Evolutionary conservation across 148 eudicot species (phyloP), one percentile per base, ranked within the genome.

Genomic region (Camellia lanceoleosa): DNA sequence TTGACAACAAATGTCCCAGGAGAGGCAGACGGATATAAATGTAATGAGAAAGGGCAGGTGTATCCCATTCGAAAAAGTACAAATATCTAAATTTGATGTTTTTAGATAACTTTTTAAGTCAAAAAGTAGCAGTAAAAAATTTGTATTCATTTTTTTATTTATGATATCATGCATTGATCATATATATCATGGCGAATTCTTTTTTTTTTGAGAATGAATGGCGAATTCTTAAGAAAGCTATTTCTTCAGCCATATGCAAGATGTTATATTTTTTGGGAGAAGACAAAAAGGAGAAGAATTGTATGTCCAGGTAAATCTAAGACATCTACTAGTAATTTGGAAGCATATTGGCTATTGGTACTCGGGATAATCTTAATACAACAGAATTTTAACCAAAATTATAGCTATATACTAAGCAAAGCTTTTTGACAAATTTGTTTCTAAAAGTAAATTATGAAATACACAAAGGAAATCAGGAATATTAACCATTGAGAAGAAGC

Each of bases 401-500:
- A 47, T n/a, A 43, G 73, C 74, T 44, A 46, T 70, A 76, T 15
- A 12, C 38, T 43, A 7, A 49, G 52, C 58, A 60, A 46, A 49
- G 71, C 62, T 63, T 12, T 30, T 52, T 49, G 15, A 9, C 19
- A 10, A 70, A 20, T 42, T 23, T 42, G 51, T 16, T 58, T 15
- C 38, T 68, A 51, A 5, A 66, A 30, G 73, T 5, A 70, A 62
- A n/a, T 56, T 38, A 52, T 19, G 10, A 61, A 51, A 71, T 23
- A 55, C 38, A 80, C 18, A 64, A n/a, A 20, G 51, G 66, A 74
- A 70, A 78, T 13, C 12, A 62, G 54, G 20, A 63, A 54, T 49
- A 30, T 30, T 30, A 72, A 95, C 98, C 97, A 95, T 87, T 51
- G 97, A 87, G 83, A 95, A 95, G 91, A 91, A 95, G 89, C 96